phyloP scores from a whole-genome alignment of 2,329 filamentous ascomycete genomes.

The Colletotrichum zoysiae region DNA sequence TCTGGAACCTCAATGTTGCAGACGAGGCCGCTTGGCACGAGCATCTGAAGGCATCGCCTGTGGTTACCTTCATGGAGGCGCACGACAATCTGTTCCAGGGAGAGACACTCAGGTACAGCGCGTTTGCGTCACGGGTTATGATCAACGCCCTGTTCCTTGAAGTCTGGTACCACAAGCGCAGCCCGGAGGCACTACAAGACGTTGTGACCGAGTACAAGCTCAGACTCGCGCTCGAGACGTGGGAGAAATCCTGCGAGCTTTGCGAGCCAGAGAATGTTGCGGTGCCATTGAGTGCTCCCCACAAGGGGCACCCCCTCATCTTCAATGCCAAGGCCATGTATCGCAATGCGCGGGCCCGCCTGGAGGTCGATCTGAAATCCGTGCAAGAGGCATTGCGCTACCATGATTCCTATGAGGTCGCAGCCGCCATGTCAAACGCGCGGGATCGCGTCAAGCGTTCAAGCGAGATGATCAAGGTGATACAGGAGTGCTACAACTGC shows the following conservation, averaged over 20 bases:
- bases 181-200: constrained; percentile 95
- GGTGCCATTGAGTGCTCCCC: constrained; percentile 91
- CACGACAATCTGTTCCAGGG: constrained; percentile 97
- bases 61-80: constrained; percentile 90
- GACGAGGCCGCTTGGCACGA: constrained; percentile 91
- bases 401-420: constrained; percentile 97
- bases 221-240: constrained; percentile 94
- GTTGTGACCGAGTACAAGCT: constrained; percentile 99
- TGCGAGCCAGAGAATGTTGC: constrained; percentile 92
- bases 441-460: constrained; percentile 95
- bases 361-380: constrained; percentile 95
- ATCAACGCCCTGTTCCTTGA: constrained; percentile 98
- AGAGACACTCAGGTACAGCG: constrained; percentile 90
- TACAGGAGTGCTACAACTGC: constrained; percentile 97
- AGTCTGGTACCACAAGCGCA: constrained; percentile 99
- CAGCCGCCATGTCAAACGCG: constrained; percentile 94
- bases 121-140: constrained; percentile 97
- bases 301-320: constrained; percentile 94
- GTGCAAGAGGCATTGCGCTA: constrained; percentile 97
- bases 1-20: constrained; percentile 88
- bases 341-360: constrained; percentile 89
- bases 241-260: constrained; percentile 94
- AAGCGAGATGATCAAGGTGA: constrained; percentile 98
- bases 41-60: constrained; percentile 76
- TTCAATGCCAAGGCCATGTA: constrained; percentile 99